phyloP scores from a whole-genome alignment of 1,139 yeast genomes.

The Zygoascus hellenicus region DNA sequence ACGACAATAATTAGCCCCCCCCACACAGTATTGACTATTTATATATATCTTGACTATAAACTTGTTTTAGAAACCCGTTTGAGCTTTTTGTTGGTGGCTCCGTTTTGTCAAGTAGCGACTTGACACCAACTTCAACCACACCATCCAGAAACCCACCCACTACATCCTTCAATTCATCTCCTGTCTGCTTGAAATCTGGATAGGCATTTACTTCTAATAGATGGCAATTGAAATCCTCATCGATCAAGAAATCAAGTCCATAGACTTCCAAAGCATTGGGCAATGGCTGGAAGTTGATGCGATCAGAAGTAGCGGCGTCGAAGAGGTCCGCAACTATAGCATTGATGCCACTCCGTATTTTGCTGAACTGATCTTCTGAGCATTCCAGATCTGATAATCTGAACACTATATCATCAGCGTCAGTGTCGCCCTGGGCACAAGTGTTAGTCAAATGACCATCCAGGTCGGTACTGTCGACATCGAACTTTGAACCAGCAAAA shows the following conservation, averaged over 20 bases:
- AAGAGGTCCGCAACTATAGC: slow-evolving; percentile 65
- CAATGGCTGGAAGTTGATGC: slow-evolving; percentile 84
- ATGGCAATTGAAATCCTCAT: slow-evolving; percentile 47
- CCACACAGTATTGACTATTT: slow-evolving; percentile 6
- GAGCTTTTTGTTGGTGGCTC: neutral
- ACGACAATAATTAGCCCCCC: slow-evolving; percentile 5
- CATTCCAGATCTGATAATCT: slow-evolving; percentile 54
- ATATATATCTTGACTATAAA: slow-evolving; percentile 6
- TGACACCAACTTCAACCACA: slow-evolving; percentile 11
- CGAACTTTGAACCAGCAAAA: slow-evolving; percentile 50
- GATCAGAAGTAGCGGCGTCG: slow-evolving; percentile 74
- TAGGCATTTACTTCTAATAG: slow-evolving; percentile 85
- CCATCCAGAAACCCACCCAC: slow-evolving; percentile 38
- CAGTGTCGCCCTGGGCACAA: slow-evolving; percentile 62
- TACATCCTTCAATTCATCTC: slow-evolving; percentile 58
- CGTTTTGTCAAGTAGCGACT: neutral
- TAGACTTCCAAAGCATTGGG: slow-evolving; percentile 76
- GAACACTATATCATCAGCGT: slow-evolving; percentile 46
- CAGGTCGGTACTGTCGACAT: slow-evolving; percentile 36
- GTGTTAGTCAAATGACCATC: slow-evolving; percentile 86
- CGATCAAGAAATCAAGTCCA: slow-evolving; percentile 83
- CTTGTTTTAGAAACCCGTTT: neutral
- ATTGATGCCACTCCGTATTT: slow-evolving; percentile 52
- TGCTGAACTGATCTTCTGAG: slow-evolving; percentile 34
- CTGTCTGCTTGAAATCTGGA: slow-evolving; percentile 97